These are phyloP conservation scores for Schizochytrium sp. DNA, from an alignment of 108 stramenopile species.

Conservation along the genomic window DNA sequence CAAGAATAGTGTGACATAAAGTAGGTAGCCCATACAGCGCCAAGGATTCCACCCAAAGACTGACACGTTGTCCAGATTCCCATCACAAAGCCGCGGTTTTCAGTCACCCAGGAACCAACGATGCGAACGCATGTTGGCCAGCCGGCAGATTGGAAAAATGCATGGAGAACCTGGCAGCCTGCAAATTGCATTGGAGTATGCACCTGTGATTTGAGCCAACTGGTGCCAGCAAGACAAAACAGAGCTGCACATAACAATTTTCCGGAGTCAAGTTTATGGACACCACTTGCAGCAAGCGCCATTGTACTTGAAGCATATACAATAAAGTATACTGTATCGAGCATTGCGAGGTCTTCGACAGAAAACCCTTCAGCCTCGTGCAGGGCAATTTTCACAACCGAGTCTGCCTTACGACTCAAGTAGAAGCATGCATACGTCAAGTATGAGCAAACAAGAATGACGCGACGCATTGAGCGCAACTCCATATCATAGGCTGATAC, in stretches of 20 bases:
- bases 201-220: constrained; percentile 16
- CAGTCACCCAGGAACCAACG: constrained; percentile 19
- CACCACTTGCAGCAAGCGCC: not conserved
- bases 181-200: constrained; percentile 7
- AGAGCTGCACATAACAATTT: constrained; percentile 13
- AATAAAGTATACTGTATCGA: constrained; percentile 12
- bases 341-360: constrained; percentile 53
- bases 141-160: constrained; percentile 32
- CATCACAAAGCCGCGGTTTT: constrained; percentile 59
- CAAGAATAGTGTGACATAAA: constrained; percentile 44
- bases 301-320: constrained; percentile 4
- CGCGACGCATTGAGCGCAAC: not conserved
- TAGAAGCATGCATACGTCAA: constrained; percentile 58
- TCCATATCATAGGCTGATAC: constrained; percentile 11
- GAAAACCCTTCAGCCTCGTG: constrained; percentile 52
- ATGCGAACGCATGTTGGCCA: constrained; percentile 55
- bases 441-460: not conserved
- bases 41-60: constrained; percentile 42
- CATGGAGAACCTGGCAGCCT: constrained; percentile 56
- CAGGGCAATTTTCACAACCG: constrained; percentile 34
- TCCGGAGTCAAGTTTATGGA: not conserved
- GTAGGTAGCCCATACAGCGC: constrained; percentile 53
- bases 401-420: constrained; percentile 53
- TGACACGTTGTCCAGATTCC: constrained; percentile 55
- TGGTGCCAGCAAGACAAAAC: constrained; percentile 18